Percentiles rank a stretch among this genome's conserved stretches.
These are phyloP conservation scores for Saccharomyces hybrid DNA, from an alignment of 1,139 yeast genomes.

Conservation along the genomic window DNA sequence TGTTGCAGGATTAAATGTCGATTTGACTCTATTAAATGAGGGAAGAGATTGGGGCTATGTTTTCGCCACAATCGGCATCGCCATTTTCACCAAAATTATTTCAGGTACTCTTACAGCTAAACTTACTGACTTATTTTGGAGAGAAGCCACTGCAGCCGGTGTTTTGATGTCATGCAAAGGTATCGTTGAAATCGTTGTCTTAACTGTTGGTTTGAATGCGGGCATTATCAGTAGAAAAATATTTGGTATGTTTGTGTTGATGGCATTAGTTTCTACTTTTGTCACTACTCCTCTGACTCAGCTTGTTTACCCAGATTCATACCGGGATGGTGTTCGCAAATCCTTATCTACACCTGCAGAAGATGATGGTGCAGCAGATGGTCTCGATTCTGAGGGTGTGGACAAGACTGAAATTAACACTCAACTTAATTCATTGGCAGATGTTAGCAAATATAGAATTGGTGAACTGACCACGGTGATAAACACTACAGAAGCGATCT, in stretches of 20 bases:
- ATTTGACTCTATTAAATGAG: constrained; percentile 51
- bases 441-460: constrained; percentile 23
- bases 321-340: constrained; percentile 45
- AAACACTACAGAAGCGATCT: constrained; percentile 25
- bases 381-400: constrained; percentile 32
- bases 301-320: constrained; percentile 50
- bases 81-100: constrained; percentile 55
- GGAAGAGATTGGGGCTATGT: constrained; percentile 77
- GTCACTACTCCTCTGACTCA: constrained; percentile 66
- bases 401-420: background rate
- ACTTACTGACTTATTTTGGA: constrained; percentile 54
- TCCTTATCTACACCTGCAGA: constrained; percentile 23
- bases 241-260: constrained; percentile 72
- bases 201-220: constrained; percentile 65
- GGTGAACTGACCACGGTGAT: constrained; percentile 18
- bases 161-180: constrained; percentile 86
- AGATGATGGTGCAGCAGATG: constrained; percentile 32
- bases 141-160: constrained; percentile 70
- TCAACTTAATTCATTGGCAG: constrained; percentile 21
- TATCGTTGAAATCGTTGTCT: constrained; percentile 72
- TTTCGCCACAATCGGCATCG: constrained; percentile 55
- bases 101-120: constrained; percentile 65
- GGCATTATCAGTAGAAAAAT: constrained; percentile 55
- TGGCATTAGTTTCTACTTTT: constrained; percentile 72
- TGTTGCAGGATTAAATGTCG: constrained; percentile 64